A percentile compares a stretch with the other conserved stretches of the same genome.
phyloP scores from a whole-genome alignment of 345 rosid species.

The Kandelia obovata region DNA sequence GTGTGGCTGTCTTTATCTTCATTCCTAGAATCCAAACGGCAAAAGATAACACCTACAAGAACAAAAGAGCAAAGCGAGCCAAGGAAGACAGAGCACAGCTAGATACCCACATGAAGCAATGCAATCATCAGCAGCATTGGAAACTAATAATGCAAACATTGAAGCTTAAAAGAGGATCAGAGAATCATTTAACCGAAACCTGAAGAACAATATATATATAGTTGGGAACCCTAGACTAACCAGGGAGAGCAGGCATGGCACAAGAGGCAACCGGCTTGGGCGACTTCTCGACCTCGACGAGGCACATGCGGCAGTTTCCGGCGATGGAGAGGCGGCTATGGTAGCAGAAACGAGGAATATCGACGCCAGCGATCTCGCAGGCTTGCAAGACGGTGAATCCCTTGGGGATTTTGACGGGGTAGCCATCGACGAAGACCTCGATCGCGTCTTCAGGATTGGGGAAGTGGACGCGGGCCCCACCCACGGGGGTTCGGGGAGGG shows the following conservation, averaged over 20 bases:
- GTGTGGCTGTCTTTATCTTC: slow-evolving; percentile 97
- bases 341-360: slow-evolving; percentile 93
- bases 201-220: not conserved
- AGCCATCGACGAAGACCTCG: slow-evolving; percentile 95
- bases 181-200: not conserved
- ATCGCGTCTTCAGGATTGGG: slow-evolving; percentile 87
- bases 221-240: slow-evolving; percentile 29
- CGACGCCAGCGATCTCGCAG: slow-evolving; percentile 98
- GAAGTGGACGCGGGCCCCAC: slow-evolving; percentile 79
- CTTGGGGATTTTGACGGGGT: slow-evolving; percentile 91
- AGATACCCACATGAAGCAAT: too few relatives aligned
- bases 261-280: slow-evolving; percentile 99
- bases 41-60: too few relatives aligned
- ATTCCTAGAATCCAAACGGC: slow-evolving; percentile 46
- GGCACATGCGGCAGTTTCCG: slow-evolving; percentile 98
- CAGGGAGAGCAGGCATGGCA: slow-evolving; percentile 99
- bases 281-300: slow-evolving; percentile 97
- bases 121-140: too few relatives aligned
- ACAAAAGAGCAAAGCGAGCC: too few relatives aligned
- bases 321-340: slow-evolving; percentile 93
- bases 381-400: slow-evolving; percentile 97
- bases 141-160: too few relatives aligned
- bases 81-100: too few relatives aligned
- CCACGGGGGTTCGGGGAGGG: slow-evolving; percentile 62
- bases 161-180: too few relatives aligned